Evolutionary conservation across 164 flowering plant genomes (phyloP).

Genomic region (Paratinospora sagittata): DNA sequence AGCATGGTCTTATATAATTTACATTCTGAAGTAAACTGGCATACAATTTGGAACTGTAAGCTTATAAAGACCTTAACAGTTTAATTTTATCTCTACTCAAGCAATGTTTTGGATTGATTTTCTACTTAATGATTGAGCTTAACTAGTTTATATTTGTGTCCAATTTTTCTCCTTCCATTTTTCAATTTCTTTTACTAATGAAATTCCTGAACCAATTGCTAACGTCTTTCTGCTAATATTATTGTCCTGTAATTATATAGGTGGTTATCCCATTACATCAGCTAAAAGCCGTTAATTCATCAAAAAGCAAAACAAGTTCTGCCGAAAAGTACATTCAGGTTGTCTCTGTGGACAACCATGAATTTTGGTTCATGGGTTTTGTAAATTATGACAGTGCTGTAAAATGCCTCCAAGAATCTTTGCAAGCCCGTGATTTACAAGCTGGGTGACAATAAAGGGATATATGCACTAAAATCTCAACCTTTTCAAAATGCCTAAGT

Average conservation of each 20-base stretch:
- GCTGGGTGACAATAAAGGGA: conserved; percentile 23
- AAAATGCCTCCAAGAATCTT: conserved; percentile 46
- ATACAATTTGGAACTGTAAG: not conserved
- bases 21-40: not conserved
- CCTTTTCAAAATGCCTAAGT: conserved; percentile 15
- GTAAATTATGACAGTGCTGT: conserved; percentile 77
- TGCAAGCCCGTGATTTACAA: conserved; percentile 27
- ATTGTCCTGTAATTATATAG: conserved; percentile 20
- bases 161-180: not conserved
- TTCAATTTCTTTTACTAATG: not conserved
- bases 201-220: not conserved
- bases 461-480: conserved; percentile 42
- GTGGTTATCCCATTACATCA: conserved; percentile 68
- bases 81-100: not conserved
- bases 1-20: not conserved
- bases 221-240: not conserved
- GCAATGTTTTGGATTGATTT: not conserved
- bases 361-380: conserved; percentile 96
- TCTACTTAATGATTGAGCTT: not conserved
- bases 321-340: conserved; percentile 81
- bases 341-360: conserved; percentile 77
- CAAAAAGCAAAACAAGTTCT: conserved; percentile 51
- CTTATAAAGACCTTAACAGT: not conserved
- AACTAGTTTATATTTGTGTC: not conserved
- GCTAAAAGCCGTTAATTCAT: conserved; percentile 63